Percentiles rank a stretch among this genome's conserved stretches.
Conservation (phyloP, 768 basidiomycete species). For the Leucocoprinus leucothites region DNA sequence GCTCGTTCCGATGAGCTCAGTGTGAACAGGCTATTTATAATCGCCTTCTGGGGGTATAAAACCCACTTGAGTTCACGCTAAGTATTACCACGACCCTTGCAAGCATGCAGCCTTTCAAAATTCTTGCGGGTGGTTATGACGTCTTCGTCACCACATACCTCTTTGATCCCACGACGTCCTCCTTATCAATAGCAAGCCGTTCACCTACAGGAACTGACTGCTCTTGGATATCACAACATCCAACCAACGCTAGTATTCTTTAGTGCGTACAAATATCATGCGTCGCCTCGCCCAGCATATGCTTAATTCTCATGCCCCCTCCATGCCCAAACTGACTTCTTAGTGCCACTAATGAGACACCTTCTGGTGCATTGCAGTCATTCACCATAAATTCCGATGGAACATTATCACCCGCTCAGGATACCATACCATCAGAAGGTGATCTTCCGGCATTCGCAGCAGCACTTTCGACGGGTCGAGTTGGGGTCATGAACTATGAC, state of each 20-base stretch:
- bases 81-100: too few species aligned
- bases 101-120: conserved; percentile 14
- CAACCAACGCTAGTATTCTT: conserved; percentile 11
- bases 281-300: conserved; percentile 14
- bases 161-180: conserved; percentile 10
- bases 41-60: too few species aligned
- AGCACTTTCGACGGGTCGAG: conserved; percentile 50
- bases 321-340: conserved; percentile 32
- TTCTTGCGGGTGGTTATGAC: conserved; percentile 16
- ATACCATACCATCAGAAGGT: conserved; percentile 48
- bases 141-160: conserved; percentile 17
- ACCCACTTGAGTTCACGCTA: too few species aligned
- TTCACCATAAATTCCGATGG: conserved; percentile 48
- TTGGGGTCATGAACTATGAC: conserved; percentile 57
- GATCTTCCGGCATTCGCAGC: conserved; percentile 48
- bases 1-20: too few species aligned
- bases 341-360: conserved; percentile 60
- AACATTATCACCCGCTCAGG: conserved; percentile 38
- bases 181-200: conserved; percentile 8
- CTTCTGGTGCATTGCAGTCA: conserved; percentile 48
- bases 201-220: conserved; percentile 15
- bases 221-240: conserved; percentile 13
- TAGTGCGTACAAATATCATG: conserved; percentile 15
- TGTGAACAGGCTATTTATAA: too few species aligned
- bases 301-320: conserved; percentile 31